Base-by-base conservation (phyloP, 768 basidiomycete genomes). In the Leccinum aurantiacum region DNA sequence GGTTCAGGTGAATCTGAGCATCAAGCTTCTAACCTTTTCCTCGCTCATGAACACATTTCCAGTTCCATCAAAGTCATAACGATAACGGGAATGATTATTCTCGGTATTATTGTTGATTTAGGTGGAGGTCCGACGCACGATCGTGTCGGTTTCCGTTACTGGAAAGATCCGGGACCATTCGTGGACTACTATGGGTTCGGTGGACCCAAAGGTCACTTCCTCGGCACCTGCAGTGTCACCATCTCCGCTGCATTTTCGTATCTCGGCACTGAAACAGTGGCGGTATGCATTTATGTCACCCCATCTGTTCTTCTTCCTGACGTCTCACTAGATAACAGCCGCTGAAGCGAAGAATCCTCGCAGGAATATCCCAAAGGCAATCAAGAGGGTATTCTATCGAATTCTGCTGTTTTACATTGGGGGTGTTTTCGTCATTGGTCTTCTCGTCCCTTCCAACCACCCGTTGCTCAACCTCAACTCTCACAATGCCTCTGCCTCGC, bases 231-330 rank as follows among this genome's bases (percentile, higher is more conserved):
- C 75, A 77, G 82, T 3, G 84, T 84, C 49, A 76, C 83, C 56
- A 80, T 77, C 8, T 82, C 85, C 63, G 27, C 86, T 13, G 82
- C 81, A 6, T 87, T 86, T 74, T 79, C 83, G 15, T 86, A 78
- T 69, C 77, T 82, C 29, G 86, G 86, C 15, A 84, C 85, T 1
- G 86, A 87, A 66, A 71, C 74, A 31, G 79, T 79, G 24, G 79
- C 78, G 50, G 77, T 78, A 54, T 63, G 71, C 69, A 44, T 6
- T 56, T 6, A 38, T 17, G 17, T 31, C 24, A 15, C 52, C 2
- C 6, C 4, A n/a, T 11, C 19, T 8, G 44, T 10, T 46, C 37
- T 53, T 51, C 8, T n/a, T 6, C 51, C 41, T 61, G 37, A 62
- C 41, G 29, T 6, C 17, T 38, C 5, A 4, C 4, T 27, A 77